Evolutionary conservation across 805 yeast genomes (phyloP).

Genomic region (Metschnikowia koreensis): DNA sequence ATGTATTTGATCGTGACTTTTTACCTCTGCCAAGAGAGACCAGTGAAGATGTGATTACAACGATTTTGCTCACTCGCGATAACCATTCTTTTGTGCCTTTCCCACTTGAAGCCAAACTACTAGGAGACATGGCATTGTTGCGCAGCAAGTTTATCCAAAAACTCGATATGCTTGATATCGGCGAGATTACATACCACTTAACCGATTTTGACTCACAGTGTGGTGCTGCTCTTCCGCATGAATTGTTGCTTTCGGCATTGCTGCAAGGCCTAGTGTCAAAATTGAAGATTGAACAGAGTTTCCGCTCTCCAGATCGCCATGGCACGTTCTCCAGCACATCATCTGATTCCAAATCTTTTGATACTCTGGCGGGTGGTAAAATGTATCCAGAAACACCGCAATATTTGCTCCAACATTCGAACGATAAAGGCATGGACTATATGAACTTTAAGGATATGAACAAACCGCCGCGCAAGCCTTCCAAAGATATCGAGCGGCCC

Average conservation of each 20-base stretch:
- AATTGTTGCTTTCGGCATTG: slow-evolving; percentile 38
- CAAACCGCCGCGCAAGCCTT: not conserved
- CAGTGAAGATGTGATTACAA: slow-evolving; percentile 17
- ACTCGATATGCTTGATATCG: slow-evolving; percentile 35
- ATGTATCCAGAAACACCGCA: slow-evolving; percentile 69
- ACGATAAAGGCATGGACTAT: slow-evolving; percentile 49
- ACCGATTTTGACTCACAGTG: slow-evolving; percentile 66
- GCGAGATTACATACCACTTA: slow-evolving; percentile 47
- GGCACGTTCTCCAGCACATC: slow-evolving; percentile 47
- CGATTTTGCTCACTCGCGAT: slow-evolving; percentile 63
- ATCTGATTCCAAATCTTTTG: slow-evolving; percentile 56
- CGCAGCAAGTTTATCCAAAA: slow-evolving; percentile 40
- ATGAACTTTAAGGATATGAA: slow-evolving; percentile 50
- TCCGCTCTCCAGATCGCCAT: slow-evolving; percentile 31
- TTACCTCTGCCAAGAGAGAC: slow-evolving; percentile 12
- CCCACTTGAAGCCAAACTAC: slow-evolving; percentile 23
- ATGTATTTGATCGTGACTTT: slow-evolving; percentile 11
- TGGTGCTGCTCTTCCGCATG: slow-evolving; percentile 57
- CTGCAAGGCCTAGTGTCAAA: slow-evolving; percentile 32
- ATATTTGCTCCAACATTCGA: slow-evolving; percentile 48
- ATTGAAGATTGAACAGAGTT: slow-evolving; percentile 33
- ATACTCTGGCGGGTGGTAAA: slow-evolving; percentile 43
- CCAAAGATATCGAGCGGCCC: not conserved
- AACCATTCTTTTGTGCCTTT: slow-evolving; percentile 54
- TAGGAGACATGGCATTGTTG: slow-evolving; percentile 25